Evolutionary conservation across 2,329 filamentous ascomycete genomes (phyloP).

Genomic region (Cercospora sp.): DNA sequence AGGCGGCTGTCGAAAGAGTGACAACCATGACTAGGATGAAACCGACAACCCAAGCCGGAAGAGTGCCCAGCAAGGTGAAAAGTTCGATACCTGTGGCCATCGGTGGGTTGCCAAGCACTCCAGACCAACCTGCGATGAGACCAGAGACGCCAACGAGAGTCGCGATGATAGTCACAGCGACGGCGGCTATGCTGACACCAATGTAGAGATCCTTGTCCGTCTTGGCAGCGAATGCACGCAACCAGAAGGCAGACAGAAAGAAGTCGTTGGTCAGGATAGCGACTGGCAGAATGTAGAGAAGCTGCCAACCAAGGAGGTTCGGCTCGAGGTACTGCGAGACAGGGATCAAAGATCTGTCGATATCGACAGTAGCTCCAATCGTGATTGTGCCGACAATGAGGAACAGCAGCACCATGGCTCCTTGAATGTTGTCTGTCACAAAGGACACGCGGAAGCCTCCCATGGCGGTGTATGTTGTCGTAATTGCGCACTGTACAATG

Average conservation of each 20-base stretch:
- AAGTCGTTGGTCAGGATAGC: slow-evolving; percentile 83
- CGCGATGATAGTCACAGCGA: slow-evolving; percentile 66
- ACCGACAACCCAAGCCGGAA: slow-evolving; percentile 79
- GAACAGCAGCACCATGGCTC: slow-evolving; percentile 71
- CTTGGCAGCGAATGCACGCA: slow-evolving; percentile 77
- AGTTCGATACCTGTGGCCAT: slow-evolving; percentile 68
- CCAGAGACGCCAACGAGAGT: slow-evolving; percentile 72
- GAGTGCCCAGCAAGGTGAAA: slow-evolving; percentile 69
- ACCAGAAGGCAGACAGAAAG: slow-evolving; percentile 82
- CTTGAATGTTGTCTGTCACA: slow-evolving; percentile 79
- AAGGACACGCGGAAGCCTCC: slow-evolving; percentile 84
- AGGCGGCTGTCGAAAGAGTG: slow-evolving; percentile 69
- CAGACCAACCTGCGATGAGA: slow-evolving; percentile 75
- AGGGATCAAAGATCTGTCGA: slow-evolving; percentile 67
- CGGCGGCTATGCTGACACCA: slow-evolving; percentile 67
- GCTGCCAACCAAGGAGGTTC: slow-evolving; percentile 76
- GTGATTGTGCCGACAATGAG: slow-evolving; percentile 75
- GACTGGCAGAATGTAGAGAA: slow-evolving; percentile 79
- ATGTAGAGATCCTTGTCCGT: slow-evolving; percentile 77
- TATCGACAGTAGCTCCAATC: slow-evolving; percentile 72
- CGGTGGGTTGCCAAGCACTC: slow-evolving; percentile 63
- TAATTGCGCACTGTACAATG: slow-evolving; percentile 74
- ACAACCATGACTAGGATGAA: slow-evolving; percentile 77
- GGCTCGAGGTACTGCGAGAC: slow-evolving; percentile 68
- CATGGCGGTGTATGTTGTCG: slow-evolving; percentile 76